Base-by-base conservation (phyloP, 169 alveolate genomes). In the Eimeria mitis region DNA sequence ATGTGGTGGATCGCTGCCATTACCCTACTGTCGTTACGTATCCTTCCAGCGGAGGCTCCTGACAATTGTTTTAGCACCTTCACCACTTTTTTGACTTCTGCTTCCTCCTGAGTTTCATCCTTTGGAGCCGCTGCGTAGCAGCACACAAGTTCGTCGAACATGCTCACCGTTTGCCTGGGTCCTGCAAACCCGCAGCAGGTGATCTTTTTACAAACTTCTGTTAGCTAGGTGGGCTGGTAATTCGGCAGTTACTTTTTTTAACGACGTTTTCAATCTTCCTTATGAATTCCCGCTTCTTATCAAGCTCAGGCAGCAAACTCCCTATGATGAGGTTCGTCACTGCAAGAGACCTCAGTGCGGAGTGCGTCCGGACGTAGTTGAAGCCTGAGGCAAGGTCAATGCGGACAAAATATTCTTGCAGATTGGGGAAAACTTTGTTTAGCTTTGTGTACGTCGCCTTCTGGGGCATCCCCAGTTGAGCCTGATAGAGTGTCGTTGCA, bases 341-440 rank as follows among this genome's bases (percentile, higher is more conserved):
- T 16, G 79, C 81, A 25, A 87, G 83, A 87, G 59, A 87, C 59
- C 92, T 71, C 63, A 87, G 25, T 44, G 92, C 52, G 11, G 83
- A 25, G 49, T 87, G 92, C 81, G 92, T 87, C 61, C 31, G 44
- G n/a, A 49, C 14, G 7, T 61, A 87, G 78, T 42, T 87, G 65
- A 65, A 87, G 63, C 76, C 92, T 87, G 92, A 25, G 54, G 6
- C 47, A 40, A 83, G 56, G 56, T 23, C 28, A 6, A 56, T 21
- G 56, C 25, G 9, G 52, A 54, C 47, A 56, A 34, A 37, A 59
- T 31, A 63, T 9, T 2, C 34, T 40, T 28, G 23, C 65, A 76
- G 2, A 76, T 49, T 40, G 2, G 44, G 63, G n/a, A 28, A 47
- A 49, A 14, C 81, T 9, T 49, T 49, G n/a, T 68, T 31, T 31